phyloP scores from a whole-genome alignment of 2,329 filamentous ascomycete genomes.

The Fusarium papillatum region DNA sequence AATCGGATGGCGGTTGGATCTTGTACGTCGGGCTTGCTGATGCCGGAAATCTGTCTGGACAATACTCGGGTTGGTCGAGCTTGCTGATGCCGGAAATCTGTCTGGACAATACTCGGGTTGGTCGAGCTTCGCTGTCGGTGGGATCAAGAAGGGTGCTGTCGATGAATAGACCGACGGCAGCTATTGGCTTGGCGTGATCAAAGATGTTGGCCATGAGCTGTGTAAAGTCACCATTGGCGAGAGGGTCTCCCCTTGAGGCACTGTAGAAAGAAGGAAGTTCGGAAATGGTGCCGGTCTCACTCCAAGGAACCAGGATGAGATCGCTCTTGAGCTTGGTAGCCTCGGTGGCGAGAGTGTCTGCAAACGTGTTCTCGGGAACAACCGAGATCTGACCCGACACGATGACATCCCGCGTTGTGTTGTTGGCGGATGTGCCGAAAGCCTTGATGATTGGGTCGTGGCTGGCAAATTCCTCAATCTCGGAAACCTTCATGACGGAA shows the following conservation, averaged over 20 bases:
- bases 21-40: slow-evolving; percentile 11
- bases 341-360: slow-evolving; percentile 80
- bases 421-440: slow-evolving; percentile 68
- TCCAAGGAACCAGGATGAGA: slow-evolving; percentile 89
- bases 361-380: slow-evolving; percentile 81
- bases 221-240: slow-evolving; percentile 27
- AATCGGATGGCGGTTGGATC: slow-evolving; percentile 17
- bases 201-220: slow-evolving; percentile 23
- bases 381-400: slow-evolving; percentile 86
- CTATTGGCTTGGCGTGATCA: slow-evolving; percentile 5
- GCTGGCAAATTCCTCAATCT: slow-evolving; percentile 78
- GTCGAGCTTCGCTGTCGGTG: neutral
- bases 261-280: slow-evolving; percentile 30
- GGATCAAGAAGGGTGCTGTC: slow-evolving; percentile 25
- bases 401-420: slow-evolving; percentile 62
- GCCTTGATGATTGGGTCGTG: slow-evolving; percentile 90
- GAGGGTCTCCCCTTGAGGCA: slow-evolving; percentile 18
- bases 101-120: slow-evolving; percentile 7
- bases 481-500: slow-evolving; percentile 92
- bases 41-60: slow-evolving; percentile 16
- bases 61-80: slow-evolving; percentile 3
- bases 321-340: slow-evolving; percentile 78
- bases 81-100: slow-evolving; percentile 13
- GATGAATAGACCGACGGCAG: slow-evolving; percentile 18
- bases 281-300: slow-evolving; percentile 47